Conservation (phyloP, 208 protist genomes). For the Trypanosoma grayi region DNA sequence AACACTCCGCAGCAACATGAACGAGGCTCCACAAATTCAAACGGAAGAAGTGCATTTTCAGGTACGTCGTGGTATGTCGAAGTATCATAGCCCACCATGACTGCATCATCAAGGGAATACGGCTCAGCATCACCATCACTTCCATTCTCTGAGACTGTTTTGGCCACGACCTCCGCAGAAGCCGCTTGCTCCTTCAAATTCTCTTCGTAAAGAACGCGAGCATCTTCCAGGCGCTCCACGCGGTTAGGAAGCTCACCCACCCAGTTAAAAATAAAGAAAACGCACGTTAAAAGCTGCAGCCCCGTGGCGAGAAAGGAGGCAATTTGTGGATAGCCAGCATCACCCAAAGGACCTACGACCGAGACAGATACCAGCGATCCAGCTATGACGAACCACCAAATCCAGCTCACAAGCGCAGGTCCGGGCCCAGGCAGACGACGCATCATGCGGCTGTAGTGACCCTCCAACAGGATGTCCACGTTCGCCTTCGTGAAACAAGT, state of each 20-base stretch:
- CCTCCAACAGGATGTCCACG: constrained; percentile 41
- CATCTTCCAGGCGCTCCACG: constrained; percentile 24
- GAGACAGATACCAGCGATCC: constrained; percentile 22
- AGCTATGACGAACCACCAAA: constrained; percentile 35
- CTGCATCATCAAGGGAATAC: neutral
- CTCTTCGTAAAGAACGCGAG: constrained; percentile 18
- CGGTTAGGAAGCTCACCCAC: constrained; percentile 33
- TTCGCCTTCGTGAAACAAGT: constrained; percentile 31
- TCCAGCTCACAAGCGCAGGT: constrained; percentile 34
- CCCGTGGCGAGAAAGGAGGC: constrained; percentile 25
- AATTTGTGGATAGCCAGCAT: constrained; percentile 24
- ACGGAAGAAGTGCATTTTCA: neutral
- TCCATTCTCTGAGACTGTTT: neutral
- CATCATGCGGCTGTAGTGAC: constrained; percentile 48
- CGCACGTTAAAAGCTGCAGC: constrained; percentile 13
- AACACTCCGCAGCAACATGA: constrained; percentile 48
- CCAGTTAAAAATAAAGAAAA: constrained; percentile 41
- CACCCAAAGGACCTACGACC: constrained; percentile 36
- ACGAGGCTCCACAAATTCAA: constrained; percentile 17
- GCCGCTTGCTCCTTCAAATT: neutral
- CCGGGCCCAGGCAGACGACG: constrained; percentile 24
- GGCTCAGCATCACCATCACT: neutral
- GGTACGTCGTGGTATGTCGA: neutral
- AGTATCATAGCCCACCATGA: neutral
- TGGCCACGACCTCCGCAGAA: neutral